phyloP scores from a whole-genome alignment of 2,329 filamentous ascomycete species.

The Coniosporium tulheliwenetii region DNA sequence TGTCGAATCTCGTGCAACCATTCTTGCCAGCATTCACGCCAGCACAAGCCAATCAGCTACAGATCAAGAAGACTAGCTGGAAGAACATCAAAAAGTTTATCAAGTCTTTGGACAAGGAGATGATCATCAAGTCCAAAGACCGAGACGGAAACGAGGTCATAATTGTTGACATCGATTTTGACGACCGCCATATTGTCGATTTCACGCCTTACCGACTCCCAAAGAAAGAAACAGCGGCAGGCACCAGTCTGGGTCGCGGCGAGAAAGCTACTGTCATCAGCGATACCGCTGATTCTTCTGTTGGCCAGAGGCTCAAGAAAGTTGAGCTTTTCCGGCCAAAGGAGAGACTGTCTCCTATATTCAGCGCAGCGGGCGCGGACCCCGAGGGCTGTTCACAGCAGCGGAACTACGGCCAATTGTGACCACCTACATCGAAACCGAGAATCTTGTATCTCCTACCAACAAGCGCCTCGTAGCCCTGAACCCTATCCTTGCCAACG shows the following conservation, averaged over 20 bases:
- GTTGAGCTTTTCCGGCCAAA: conserved; percentile 41
- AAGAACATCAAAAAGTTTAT: conserved; percentile 57
- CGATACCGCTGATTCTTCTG: conserved; percentile 20
- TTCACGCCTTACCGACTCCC: conserved; percentile 50
- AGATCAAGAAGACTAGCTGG: conserved; percentile 57
- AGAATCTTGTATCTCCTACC: conserved; percentile 37
- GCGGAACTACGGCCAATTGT: conserved; percentile 42
- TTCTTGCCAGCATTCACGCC: conserved; percentile 45
- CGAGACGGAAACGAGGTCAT: conserved; percentile 47
- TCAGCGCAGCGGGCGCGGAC: conserved; percentile 34
- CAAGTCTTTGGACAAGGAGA: conserved; percentile 48
- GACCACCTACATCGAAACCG: conserved; percentile 41
- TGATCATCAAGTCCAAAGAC: conserved; percentile 49
- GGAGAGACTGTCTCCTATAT: conserved; percentile 39
- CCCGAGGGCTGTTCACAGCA: conserved; percentile 40
- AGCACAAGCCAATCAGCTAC: conserved; percentile 39
- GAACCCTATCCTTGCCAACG: conserved; percentile 46
- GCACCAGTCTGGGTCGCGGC: conserved; percentile 16
- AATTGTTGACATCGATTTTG: conserved; percentile 49
- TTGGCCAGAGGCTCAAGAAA: conserved; percentile 33
- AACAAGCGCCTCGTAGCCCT: conserved; percentile 48
- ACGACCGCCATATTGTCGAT: conserved; percentile 33
- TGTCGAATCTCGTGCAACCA: conserved; percentile 49
- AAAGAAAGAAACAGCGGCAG: conserved; percentile 34
- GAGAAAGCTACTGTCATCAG: conserved; percentile 21